phyloP scores from a whole-genome alignment of 768 basidiomycete species.

The Phylloporus sp. region DNA sequence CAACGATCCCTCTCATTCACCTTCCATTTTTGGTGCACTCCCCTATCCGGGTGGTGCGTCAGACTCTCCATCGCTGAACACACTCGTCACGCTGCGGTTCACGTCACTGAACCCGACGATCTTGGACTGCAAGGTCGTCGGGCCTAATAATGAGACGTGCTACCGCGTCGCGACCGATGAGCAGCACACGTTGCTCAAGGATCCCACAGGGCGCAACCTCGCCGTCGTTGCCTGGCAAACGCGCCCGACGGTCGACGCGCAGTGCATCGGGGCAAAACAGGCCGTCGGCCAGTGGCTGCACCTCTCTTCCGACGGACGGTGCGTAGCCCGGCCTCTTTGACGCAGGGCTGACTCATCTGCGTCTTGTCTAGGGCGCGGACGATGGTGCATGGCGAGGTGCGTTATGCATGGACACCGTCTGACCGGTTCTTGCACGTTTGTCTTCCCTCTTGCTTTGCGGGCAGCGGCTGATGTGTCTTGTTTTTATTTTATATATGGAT shows the following conservation, averaged over 20 bases:
- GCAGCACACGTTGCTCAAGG: conserved; percentile 53
- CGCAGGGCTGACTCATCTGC: not conserved
- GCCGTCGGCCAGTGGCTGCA: conserved; percentile 50
- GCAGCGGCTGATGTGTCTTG: not conserved
- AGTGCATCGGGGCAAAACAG: conserved; percentile 47
- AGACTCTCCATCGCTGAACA: conserved; percentile 25
- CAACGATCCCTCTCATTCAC: conserved; percentile 18
- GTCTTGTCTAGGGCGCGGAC: conserved; percentile 24
- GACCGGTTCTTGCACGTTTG: conserved; percentile 53
- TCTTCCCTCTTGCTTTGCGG: conserved; percentile 1
- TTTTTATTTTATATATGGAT: not conserved
- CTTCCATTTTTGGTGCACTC: conserved; percentile 62
- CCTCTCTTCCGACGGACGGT: conserved; percentile 47
- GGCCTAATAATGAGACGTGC: conserved; percentile 43
- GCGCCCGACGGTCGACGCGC: conserved; percentile 51
- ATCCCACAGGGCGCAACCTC: conserved; percentile 42
- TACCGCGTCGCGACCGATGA: conserved; percentile 53
- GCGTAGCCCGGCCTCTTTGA: conserved; percentile 9
- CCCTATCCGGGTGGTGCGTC: conserved; percentile 43
- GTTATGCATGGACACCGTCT: conserved; percentile 55
- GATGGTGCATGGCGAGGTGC: conserved; percentile 49
- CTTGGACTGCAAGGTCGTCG: conserved; percentile 53
- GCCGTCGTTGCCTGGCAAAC: conserved; percentile 57
- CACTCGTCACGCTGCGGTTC: conserved; percentile 46
- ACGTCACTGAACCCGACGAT: conserved; percentile 48